Conservation (phyloP, 2,329 filamentous ascomycete genomes). For the Cladophialophora bantiana region DNA sequence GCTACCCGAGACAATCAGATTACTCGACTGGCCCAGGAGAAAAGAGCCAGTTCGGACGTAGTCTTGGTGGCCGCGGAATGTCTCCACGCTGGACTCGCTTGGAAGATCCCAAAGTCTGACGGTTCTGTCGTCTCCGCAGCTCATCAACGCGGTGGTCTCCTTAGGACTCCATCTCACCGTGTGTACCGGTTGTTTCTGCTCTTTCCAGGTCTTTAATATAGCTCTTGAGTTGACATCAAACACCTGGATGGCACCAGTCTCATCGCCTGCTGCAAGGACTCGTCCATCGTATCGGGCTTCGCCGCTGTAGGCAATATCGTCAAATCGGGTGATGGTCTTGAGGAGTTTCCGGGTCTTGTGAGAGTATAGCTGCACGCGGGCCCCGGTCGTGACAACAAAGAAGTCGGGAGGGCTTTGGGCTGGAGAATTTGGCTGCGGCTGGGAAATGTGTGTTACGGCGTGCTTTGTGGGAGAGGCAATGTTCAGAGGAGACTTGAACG, state of each 20-base stretch:
- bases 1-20: constrained; percentile 84
- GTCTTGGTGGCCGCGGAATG: constrained; percentile 85
- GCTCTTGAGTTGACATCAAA: constrained; percentile 90
- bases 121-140: constrained; percentile 88
- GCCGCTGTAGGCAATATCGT: constrained; percentile 86
- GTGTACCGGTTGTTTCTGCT: constrained; percentile 95
- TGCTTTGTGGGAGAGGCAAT: constrained; percentile 90
- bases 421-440: constrained; percentile 62
- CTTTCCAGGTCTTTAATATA: constrained; percentile 92
- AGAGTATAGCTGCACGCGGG: constrained; percentile 91
- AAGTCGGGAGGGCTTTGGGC: constrained; percentile 66
- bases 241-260: constrained; percentile 89
- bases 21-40: constrained; percentile 74
- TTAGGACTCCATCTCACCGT: constrained; percentile 87
- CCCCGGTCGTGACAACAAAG: constrained; percentile 94
- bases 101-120: constrained; percentile 95
- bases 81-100: constrained; percentile 74
- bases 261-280: constrained; percentile 88
- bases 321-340: constrained; percentile 93
- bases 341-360: constrained; percentile 88
- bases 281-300: constrained; percentile 88
- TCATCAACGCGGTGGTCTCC: constrained; percentile 86
- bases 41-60: constrained; percentile 90
- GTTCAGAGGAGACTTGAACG: constrained; percentile 89
- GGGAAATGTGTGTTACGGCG: constrained; percentile 88